Base-by-base conservation (phyloP, 805 yeast genomes). In the Wickerhamomyces chaumierensis region DNA sequence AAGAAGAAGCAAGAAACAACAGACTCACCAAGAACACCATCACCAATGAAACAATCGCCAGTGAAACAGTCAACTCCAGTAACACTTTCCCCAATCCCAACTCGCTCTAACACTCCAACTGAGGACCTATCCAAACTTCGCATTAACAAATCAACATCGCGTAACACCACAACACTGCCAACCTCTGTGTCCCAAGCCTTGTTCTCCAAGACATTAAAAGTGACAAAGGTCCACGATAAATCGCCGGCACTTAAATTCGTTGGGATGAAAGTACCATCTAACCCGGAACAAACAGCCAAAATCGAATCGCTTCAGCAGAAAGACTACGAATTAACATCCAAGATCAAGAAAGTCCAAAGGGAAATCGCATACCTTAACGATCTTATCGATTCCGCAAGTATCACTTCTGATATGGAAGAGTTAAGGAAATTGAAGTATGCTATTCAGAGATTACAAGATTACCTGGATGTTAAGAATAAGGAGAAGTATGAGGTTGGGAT, bases 401-500 rank as follows among this genome's bases (percentile, higher is more conserved):
- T 66, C 14, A 49, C 63, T 2, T 55, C 62, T n/a, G 65, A 61
- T 33, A 33, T 54, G 18, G 35, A 39, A 1, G 71, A 66, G 39
- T 40, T 57, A n/a, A 53, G 61, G 34, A 64, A 63, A 40, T 42
- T 66, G 31, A 47, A 54, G 36, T 46, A 44, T 15, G 71, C 69
- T 9, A 54, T 65, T 20, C 51, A 42, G 15, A 60, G 57, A 44
- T 42, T 66, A 32, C 63, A 65, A 41, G 62, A 59, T 28, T 66
- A 59, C 35, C 46, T 63, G 15, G 70, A 66, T 36, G 56, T 53
- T 35, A 65, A 66, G 45, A 58, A 56, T 35, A 66, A 65, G 48
- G 65, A 65, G 46, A 61, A 60, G 44, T 65, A 66, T 45, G 71
- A 65, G 32, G 48, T 62, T 3, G 71, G 69, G 14, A 62, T 65